A percentile compares a stretch with the other conserved stretches of the same genome.
Conservation (phyloP, 192 early-diverging fungal species). For the Glomus cerebriforme region DNA sequence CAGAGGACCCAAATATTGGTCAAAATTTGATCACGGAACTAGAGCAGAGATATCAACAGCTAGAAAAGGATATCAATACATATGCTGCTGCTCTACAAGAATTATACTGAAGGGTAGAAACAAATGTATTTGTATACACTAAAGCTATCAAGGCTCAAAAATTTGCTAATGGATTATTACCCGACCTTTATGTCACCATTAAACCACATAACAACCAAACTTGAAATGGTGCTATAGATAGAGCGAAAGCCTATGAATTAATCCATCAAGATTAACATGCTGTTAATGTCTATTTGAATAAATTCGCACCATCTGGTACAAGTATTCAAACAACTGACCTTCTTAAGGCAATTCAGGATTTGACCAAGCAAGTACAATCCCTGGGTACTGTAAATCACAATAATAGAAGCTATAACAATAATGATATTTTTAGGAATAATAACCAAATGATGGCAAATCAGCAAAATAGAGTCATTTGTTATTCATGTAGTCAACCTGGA, state of each 20-base stretch:
- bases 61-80: background rate
- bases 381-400: too few relatives aligned
- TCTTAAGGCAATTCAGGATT: too few relatives aligned
- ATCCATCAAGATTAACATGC: background rate
- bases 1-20: background rate
- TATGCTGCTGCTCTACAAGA: background rate
- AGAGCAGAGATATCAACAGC: background rate
- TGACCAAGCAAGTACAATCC: too few relatives aligned
- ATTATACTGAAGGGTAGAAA: background rate
- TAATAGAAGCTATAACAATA: too few relatives aligned
- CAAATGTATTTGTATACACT: background rate
- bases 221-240: too few relatives aligned
- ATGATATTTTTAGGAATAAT: too few relatives aligned
- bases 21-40: background rate
- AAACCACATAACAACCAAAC: too few relatives aligned
- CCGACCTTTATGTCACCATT: too few relatives aligned
- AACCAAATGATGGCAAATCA: background rate
- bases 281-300: background rate
- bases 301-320: background rate
- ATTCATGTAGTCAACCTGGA: background rate
- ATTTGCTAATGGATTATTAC: too few relatives aligned
- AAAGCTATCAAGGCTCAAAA: too few relatives aligned
- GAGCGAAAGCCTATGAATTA: background rate
- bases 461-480: background rate
- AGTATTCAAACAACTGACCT: too few relatives aligned